Percentiles rank a stretch among this genome's conserved stretches.
These are phyloP conservation scores for Podaxis mareebaensis DNA, from an alignment of 768 basidiomycete genomes.

Conservation along the genomic window DNA sequence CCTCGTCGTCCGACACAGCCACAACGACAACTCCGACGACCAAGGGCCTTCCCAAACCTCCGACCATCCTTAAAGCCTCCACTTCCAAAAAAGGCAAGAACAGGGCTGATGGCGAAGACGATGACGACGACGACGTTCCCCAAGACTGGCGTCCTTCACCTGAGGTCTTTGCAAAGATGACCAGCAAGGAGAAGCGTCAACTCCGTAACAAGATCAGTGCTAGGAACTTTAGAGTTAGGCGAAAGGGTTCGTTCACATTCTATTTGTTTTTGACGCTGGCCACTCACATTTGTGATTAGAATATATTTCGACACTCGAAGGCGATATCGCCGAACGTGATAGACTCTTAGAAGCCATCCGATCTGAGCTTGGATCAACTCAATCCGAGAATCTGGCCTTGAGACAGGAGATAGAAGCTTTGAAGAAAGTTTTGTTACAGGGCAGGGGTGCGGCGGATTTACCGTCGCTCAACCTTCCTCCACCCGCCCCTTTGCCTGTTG, in stretches of 20 bases:
- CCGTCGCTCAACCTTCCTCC: constrained; percentile 48
- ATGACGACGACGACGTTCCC: constrained; percentile 55
- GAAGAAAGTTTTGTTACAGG: constrained; percentile 73
- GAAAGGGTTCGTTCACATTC: constrained; percentile 67
- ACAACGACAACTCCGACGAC: constrained; percentile 21
- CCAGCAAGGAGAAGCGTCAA: constrained; percentile 94
- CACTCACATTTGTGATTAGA: constrained; percentile 45
- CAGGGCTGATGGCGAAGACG: constrained; percentile 32
- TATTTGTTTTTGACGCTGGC: constrained; percentile 16
- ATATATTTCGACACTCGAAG: constrained; percentile 93
- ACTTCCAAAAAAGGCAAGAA: constrained; percentile 24
- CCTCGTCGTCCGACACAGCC: constrained; percentile 9
- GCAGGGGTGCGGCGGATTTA: constrained; percentile 48
- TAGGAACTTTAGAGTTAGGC: constrained; percentile 89
- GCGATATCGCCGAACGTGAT: constrained; percentile 91
- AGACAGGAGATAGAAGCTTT: constrained; percentile 74
- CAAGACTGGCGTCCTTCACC: constrained; percentile 87
- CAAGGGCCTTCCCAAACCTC: constrained; percentile 12
- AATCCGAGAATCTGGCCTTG: constrained; percentile 81
- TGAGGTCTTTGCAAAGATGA: constrained; percentile 95
- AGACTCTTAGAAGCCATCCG: constrained; percentile 85
- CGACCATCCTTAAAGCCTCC: constrained; percentile 15
- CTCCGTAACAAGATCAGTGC: constrained; percentile 96
- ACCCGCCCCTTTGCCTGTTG: constrained; percentile 46
- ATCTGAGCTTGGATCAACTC: constrained; percentile 75